Evolutionary conservation across 2,329 filamentous ascomycete genomes (phyloP), one percentile per base, ranked within the genome.

Genomic region (Epichloe sp.): DNA sequence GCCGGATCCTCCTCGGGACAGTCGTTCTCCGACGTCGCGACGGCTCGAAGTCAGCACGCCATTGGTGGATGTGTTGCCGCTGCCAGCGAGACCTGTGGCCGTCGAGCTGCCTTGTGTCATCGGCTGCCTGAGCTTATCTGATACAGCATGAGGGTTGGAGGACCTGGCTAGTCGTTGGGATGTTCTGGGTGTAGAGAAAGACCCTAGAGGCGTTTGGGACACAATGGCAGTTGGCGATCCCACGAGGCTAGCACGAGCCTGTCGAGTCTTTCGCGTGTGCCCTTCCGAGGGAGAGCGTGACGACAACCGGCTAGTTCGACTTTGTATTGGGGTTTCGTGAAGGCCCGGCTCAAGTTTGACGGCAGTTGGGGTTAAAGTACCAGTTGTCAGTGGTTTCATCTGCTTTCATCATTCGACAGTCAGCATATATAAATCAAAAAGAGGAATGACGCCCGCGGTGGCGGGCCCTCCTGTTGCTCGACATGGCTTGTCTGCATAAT

Each of bases 121-220:
- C 7, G 66, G 66, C 19, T 65, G 63, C 17, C 67, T 63, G 15
- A 67, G 60, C 48, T 65, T 68, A 48, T 68, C 65, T 17, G 65
- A 63, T 10, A 64, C 59, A 15, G 58, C 60, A 35, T 62, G 61
- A 4, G 63, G 54, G 31, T 61, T 59, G 5, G 60, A 61, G 15
- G 62, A 62, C 46, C 61, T 64, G 40, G 55, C 58, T 36, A 57
- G 52, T 45, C 60, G 61, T 48, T 57, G 59, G 23, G 59, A 55
- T 21, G 57, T 54, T 36, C 59, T 45, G 56, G 54, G 46, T 57
- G 60, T 50, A 55, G 58, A 21, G 56, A 53, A n/a, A 35, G 45
- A 26, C 5, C 31, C 45, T 4, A 14, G 10, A 40, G 40, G 34
- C 21, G 38, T 21, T 11, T 51, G 50, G 21, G 50, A 51, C 6